A percentile compares a stretch with the other conserved stretches of the same genome.
Conservation (phyloP, 202 grass and related monocot species). For the Elaeis oleifera region DNA sequence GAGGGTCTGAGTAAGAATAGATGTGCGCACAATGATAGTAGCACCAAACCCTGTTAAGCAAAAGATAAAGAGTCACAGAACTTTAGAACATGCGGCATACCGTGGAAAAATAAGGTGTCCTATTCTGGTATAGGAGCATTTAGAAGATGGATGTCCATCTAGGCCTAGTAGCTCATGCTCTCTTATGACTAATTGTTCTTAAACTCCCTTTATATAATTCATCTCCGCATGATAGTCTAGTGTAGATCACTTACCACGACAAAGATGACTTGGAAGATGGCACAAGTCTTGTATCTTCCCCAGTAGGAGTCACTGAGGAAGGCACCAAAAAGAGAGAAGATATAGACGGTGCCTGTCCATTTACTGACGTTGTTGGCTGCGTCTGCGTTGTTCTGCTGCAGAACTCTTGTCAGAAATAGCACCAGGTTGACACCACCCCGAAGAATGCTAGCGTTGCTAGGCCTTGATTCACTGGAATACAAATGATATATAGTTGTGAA, state of each 20-base stretch:
- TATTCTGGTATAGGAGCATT: no score
- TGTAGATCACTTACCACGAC: conserved; percentile 14
- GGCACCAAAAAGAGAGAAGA: conserved; percentile 31
- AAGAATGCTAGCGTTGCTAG: conserved; percentile 37
- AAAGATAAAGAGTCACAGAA: no score
- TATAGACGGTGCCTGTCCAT: conserved; percentile 33
- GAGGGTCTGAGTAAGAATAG: conserved; percentile 22
- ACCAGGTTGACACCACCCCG: conserved; percentile 32
- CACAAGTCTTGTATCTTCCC: conserved; percentile 41
- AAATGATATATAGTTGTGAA: no score
- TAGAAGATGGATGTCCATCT: no score
- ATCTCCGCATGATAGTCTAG: no score
- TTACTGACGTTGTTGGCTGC: conserved; percentile 35
- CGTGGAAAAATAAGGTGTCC: no score
- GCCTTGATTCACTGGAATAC: conserved; percentile 30
- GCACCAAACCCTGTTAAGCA: conserved; percentile 23
- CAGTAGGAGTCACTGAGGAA: conserved; percentile 39
- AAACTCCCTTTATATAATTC: no score
- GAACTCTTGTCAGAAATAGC: conserved; percentile 23
- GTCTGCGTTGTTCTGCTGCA: conserved; percentile 31
- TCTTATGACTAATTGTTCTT: no score
- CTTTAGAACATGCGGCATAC: no score
- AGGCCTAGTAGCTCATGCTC: no score
- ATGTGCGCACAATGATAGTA: conserved; percentile 26
- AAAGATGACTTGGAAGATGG: conserved; percentile 34